These are phyloP conservation scores for Lichtheimia hyalospora DNA, from an alignment of 371 early-diverging fungal species.

Conservation along the genomic window DNA sequence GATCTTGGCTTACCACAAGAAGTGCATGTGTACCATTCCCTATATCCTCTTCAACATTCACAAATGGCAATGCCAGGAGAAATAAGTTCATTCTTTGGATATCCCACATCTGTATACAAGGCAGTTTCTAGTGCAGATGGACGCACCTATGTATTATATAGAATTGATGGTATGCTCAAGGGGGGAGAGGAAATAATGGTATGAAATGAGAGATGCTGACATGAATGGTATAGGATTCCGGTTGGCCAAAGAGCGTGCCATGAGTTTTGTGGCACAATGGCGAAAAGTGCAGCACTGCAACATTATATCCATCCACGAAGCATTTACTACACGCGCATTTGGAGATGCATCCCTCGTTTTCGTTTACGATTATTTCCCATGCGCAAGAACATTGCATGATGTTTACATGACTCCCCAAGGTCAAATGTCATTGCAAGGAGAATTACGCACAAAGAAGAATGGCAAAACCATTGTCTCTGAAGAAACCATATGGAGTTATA, in stretches of 20 bases:
- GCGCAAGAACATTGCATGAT: constrained; percentile 71
- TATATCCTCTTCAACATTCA: constrained; percentile 72
- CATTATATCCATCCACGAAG: constrained; percentile 88
- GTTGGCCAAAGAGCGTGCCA: constrained; percentile 76
- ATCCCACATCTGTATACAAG: constrained; percentile 82
- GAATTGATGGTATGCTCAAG: constrained; percentile 65
- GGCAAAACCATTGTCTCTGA: constrained; percentile 58
- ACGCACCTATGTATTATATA: constrained; percentile 73
- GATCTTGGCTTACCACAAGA: constrained; percentile 60
- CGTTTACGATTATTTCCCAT: constrained; percentile 91
- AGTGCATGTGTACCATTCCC: constrained; percentile 58
- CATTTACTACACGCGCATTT: constrained; percentile 93
- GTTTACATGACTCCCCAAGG: constrained; percentile 67
- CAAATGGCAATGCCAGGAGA: constrained; percentile 2
- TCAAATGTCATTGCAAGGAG: constrained; percentile 48
- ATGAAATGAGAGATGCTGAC: not conserved
- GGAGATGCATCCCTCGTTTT: constrained; percentile 85
- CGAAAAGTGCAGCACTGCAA: constrained; percentile 79
- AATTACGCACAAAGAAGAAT: constrained; percentile 2
- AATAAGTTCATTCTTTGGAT: constrained; percentile 58
- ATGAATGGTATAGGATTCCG: constrained; percentile 36
- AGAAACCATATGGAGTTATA: constrained; percentile 83
- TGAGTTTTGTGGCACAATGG: constrained; percentile 86
- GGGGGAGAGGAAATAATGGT: not conserved
- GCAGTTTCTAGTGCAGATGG: constrained; percentile 84